A percentile compares a stretch with the other conserved stretches of the same genome.
Conservation (phyloP, 1,139 yeast genomes). For the Scheffersomyces cryptocercus region DNA sequence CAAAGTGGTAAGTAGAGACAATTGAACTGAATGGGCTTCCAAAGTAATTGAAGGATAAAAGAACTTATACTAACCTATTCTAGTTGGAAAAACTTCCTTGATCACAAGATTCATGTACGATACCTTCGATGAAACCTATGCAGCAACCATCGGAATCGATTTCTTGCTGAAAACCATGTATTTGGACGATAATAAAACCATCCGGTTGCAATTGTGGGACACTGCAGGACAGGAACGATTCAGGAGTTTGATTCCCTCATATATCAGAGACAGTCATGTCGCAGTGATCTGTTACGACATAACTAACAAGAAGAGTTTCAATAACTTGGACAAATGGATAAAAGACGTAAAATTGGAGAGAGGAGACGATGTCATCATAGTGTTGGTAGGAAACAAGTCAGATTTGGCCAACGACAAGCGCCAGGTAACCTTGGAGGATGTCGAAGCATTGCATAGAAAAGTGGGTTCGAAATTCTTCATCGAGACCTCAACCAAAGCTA, state of each 20-base stretch:
- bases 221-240: constrained; percentile 69
- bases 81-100: constrained; percentile 91
- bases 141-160: constrained; percentile 96
- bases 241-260: constrained; percentile 69
- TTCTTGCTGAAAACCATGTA: constrained; percentile 79
- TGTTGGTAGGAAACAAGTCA: constrained; percentile 76
- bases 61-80: constrained; percentile 15
- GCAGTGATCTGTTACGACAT: constrained; percentile 96
- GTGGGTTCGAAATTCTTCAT: constrained; percentile 78
- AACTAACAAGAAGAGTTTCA: constrained; percentile 80
- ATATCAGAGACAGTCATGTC: constrained; percentile 94
- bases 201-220: constrained; percentile 56
- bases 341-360: constrained; percentile 68
- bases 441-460: constrained; percentile 56
- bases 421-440: constrained; percentile 64
- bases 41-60: neutral
- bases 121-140: constrained; percentile 94
- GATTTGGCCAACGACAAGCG: constrained; percentile 61
- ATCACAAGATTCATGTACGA: constrained; percentile 97
- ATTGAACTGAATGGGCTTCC: neutral
- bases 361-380: constrained; percentile 68
- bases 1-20: constrained; percentile 64
- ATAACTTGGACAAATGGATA: constrained; percentile 58
- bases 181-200: constrained; percentile 55
- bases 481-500: constrained; percentile 95